Conservation (phyloP, 345 rosid genomes). For the Lepidium aucheri region DNA sequence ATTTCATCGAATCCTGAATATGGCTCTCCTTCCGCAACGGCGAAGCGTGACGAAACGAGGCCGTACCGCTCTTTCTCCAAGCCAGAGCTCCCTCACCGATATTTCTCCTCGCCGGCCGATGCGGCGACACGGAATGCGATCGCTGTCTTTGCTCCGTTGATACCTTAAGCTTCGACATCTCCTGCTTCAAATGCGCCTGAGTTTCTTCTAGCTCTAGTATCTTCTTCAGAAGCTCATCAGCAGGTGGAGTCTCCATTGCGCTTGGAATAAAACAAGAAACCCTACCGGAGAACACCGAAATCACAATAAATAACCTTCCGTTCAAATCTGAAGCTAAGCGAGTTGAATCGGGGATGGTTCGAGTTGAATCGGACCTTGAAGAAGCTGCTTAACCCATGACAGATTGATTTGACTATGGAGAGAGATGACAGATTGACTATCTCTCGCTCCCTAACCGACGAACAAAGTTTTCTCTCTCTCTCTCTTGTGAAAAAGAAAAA, state of each 20-base stretch:
- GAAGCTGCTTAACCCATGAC: conserved; percentile 3
- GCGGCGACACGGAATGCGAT: conserved; percentile 84
- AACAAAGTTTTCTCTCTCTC: neutral
- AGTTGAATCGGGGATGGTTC: conserved; percentile 18
- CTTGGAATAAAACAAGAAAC: neutral
- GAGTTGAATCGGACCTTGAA: conserved; percentile 21
- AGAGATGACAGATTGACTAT: neutral
- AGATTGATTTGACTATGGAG: conserved; percentile 5
- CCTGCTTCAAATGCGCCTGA: conserved; percentile 67
- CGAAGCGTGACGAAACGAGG: conserved; percentile 68
- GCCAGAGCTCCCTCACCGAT: conserved; percentile 24
- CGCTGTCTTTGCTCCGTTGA: conserved; percentile 45
- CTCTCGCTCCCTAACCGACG: neutral
- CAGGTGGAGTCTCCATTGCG: conserved; percentile 58
- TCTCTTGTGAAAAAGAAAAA: neutral
- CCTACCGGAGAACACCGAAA: neutral
- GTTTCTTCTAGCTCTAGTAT: conserved; percentile 83
- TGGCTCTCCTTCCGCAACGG: conserved; percentile 79
- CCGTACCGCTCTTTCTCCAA: conserved; percentile 51
- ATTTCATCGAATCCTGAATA: conserved; percentile 23
- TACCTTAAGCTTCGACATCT: conserved; percentile 68
- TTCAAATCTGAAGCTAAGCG: conserved; percentile 5
- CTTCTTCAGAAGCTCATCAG: conserved; percentile 75
- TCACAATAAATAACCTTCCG: neutral
- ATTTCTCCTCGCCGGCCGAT: conserved; percentile 42